Evolutionary conservation across 139 green algal genomes (phyloP).

Genomic region (Chloropicon primus): DNA sequence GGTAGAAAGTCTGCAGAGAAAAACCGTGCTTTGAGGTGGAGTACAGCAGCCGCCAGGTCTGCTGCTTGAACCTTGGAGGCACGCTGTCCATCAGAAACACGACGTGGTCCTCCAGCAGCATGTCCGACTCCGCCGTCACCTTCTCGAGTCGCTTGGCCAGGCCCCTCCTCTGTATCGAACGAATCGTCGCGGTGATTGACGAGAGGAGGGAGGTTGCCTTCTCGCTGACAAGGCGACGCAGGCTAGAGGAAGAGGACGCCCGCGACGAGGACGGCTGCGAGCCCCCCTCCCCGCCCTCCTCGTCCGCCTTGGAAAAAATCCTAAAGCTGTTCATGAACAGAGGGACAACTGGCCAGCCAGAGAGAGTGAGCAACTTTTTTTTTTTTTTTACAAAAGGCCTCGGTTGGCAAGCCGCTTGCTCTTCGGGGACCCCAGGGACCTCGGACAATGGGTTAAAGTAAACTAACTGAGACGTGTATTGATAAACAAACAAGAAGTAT

Average conservation of each 20-base stretch:
- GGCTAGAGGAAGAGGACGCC: neutral
- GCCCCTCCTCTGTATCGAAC: neutral
- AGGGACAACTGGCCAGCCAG: too few relatives aligned
- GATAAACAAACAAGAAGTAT: too few relatives aligned
- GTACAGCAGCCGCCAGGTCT: constrained; percentile 34
- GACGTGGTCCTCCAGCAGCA: neutral
- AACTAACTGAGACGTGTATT: too few relatives aligned
- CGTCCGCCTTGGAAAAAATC: too few relatives aligned
- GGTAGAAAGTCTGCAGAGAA: constrained; percentile 50
- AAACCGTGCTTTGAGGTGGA: constrained; percentile 45
- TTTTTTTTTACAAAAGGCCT: too few relatives aligned
- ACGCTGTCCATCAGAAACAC: neutral
- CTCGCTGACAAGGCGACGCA: neutral
- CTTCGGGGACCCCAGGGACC: too few relatives aligned
- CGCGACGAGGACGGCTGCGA: neutral
- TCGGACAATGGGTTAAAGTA: too few relatives aligned
- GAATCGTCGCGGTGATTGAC: neutral
- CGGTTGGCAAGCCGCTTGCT: too few relatives aligned
- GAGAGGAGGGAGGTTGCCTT: neutral
- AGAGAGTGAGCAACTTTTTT: too few relatives aligned
- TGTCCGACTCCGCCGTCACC: neutral
- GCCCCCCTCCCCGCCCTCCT: too few relatives aligned
- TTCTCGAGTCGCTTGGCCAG: neutral
- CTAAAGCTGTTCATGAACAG: too few relatives aligned
- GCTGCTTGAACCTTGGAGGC: neutral